Base-by-base conservation (phyloP, 345 rosid genomes). In the Melastoma malabathricum region DNA sequence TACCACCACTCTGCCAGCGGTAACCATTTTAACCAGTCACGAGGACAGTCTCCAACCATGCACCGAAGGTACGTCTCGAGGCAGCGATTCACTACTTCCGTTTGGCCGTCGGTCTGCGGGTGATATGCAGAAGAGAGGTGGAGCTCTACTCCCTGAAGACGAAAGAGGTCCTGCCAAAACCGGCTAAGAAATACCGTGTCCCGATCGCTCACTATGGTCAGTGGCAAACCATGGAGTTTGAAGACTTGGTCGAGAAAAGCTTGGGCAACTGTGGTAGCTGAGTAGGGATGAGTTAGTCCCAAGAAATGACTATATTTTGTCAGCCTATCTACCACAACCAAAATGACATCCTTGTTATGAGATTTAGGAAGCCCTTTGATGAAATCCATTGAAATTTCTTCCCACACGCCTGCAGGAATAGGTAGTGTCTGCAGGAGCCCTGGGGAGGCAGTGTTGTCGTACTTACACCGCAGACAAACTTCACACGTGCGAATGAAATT, bases 311-410 rank as follows among this genome's bases (percentile, higher is more conserved):
- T 50, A 44, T 17, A 56, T 25, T 56, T 44, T 2, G 43, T 7
- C n/a, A 56, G 23, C 0, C 59, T 34, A 46, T 56, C 51, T 1
- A 56, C 59, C 10, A 56, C 27, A 2, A 56, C 59, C 10, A 44
- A 6, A 4, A 44, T 56, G 13, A 46, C 43, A 0, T 56, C 44
- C 16, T 20, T 44, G 1, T 43, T 34, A 1, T 44, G n/a, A 9
- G 51, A 56, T 5, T 18, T 39, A 2, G 56, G 56, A 2, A 52
- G 43, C 4, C 45, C 2, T 1, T n/a, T 0, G 3, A 52, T 16
- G 44, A 52, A 52, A 20, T 52, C 56, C 19, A 52, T 52, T 2
- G 44, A 18, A 16, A 52, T 10, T 6, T 52, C 56, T 10, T 0
- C 3, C 31, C 22, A 52, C 10, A 52, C 16, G 4, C 55, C 44